Evolutionary conservation across 73 alveolate genomes (phyloP).

Genomic region (Symbiodinium pilosum): DNA sequence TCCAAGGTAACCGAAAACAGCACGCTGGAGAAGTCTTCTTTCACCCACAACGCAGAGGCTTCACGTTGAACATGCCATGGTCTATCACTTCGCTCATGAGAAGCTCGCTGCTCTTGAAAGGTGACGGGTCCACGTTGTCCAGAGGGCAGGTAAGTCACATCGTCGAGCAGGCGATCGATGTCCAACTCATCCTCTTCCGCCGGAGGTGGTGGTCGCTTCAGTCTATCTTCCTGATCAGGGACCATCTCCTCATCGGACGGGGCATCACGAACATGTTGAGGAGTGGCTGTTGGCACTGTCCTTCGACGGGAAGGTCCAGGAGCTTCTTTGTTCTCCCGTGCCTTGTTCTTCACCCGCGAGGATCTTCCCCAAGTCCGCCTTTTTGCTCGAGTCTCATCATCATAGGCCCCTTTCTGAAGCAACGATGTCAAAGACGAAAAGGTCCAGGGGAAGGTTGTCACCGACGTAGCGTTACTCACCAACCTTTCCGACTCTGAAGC

Average conservation of each 20-base stretch:
- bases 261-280: neutral
- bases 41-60: neutral
- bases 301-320: neutral
- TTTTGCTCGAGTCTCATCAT: neutral
- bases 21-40: neutral
- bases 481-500: neutral
- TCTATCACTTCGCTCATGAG: neutral
- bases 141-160: neutral
- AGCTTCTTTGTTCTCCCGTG: neutral
- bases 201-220: neutral
- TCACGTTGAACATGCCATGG: neutral
- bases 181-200: neutral
- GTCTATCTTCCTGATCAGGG: neutral
- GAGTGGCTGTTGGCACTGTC: neutral
- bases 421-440: neutral
- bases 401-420: neutral
- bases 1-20: neutral
- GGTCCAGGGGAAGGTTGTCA: neutral
- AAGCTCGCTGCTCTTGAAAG: neutral
- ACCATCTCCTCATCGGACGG: neutral
- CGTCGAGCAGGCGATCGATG: neutral
- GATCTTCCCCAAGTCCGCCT: neutral
- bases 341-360: neutral
- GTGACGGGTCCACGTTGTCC: neutral
- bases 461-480: neutral